Percentiles rank a stretch among this genome's conserved stretches.
phyloP scores from a whole-genome alignment of 192 early-diverging fungal species.

The Coemansia sp. region DNA sequence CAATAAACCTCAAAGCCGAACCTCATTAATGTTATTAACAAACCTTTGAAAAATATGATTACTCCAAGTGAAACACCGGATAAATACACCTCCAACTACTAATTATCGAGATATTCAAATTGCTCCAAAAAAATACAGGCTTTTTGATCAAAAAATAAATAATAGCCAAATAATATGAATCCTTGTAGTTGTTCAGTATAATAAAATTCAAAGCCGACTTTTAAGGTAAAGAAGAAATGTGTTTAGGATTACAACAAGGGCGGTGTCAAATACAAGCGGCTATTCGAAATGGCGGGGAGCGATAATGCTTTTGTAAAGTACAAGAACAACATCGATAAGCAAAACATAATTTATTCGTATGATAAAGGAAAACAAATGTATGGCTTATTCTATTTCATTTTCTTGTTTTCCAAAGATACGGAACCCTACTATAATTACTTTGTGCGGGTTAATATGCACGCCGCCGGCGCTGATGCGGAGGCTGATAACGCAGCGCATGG shows the following conservation, averaged over 20 bases:
- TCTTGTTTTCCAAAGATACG: background rate
- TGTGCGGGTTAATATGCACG: conserved; percentile 12
- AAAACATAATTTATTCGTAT: background rate
- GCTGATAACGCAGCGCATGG: background rate
- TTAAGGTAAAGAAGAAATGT: background rate
- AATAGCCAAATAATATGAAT: background rate
- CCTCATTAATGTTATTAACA: background rate
- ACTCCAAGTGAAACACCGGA: background rate
- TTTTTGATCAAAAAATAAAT: background rate
- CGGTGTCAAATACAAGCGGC: background rate
- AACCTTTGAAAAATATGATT: background rate
- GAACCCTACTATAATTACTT: background rate
- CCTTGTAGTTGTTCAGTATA: background rate
- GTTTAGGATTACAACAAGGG: background rate
- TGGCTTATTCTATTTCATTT: background rate
- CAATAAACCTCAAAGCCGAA: background rate
- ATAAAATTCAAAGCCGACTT: background rate
- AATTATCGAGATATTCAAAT: background rate
- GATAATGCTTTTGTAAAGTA: background rate
- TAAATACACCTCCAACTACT: background rate
- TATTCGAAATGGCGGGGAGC: background rate
- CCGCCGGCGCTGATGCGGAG: background rate
- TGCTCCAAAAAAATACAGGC: background rate
- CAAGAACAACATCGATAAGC: background rate
- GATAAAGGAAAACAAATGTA: background rate